Conservation (phyloP, 1,284 basidiomycete genomes). For the Heliocybe sulcata region DNA sequence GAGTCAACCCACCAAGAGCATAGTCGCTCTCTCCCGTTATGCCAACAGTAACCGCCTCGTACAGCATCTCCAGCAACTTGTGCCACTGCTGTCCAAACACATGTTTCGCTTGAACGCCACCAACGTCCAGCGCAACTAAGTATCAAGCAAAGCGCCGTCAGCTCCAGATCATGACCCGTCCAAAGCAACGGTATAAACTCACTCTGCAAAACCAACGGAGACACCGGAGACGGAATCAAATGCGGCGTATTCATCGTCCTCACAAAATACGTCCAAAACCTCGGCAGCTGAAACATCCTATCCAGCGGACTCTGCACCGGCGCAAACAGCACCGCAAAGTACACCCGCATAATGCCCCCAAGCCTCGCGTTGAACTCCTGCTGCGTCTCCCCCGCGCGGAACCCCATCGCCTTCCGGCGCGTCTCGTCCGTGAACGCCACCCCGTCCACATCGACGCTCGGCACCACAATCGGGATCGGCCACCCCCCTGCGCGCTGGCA, state of each 20-base stretch:
- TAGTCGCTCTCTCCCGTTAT: constrained; percentile 28
- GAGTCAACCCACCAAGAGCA: constrained; percentile 44
- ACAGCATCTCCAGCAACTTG: constrained; percentile 66
- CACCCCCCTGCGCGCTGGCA: constrained; percentile 76
- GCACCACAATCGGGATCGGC: constrained; percentile 51
- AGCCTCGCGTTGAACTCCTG: constrained; percentile 74
- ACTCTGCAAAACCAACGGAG: constrained; percentile 63
- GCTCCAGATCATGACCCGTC: constrained; percentile 18
- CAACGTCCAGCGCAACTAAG: constrained; percentile 68
- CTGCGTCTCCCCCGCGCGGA: constrained; percentile 46
- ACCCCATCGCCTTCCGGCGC: constrained; percentile 67
- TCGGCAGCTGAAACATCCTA: constrained; percentile 48
- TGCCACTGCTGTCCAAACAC: constrained; percentile 76
- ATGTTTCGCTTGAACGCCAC: constrained; percentile 50
- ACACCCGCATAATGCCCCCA: constrained; percentile 81
- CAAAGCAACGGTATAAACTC: constrained; percentile 25
- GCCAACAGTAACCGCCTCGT: constrained; percentile 52
- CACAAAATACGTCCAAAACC: constrained; percentile 65
- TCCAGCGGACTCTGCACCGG: constrained; percentile 34
- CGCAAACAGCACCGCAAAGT: constrained; percentile 69
- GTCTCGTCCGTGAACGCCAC: constrained; percentile 42
- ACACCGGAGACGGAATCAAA: constrained; percentile 48
- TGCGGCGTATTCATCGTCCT: constrained; percentile 44
- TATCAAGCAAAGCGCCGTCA: constrained; percentile 16
- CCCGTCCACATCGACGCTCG: constrained; percentile 38